Evolutionary conservation across 2,329 filamentous ascomycete species (phyloP).

Genomic region (Trichoderma aggressivum): DNA sequence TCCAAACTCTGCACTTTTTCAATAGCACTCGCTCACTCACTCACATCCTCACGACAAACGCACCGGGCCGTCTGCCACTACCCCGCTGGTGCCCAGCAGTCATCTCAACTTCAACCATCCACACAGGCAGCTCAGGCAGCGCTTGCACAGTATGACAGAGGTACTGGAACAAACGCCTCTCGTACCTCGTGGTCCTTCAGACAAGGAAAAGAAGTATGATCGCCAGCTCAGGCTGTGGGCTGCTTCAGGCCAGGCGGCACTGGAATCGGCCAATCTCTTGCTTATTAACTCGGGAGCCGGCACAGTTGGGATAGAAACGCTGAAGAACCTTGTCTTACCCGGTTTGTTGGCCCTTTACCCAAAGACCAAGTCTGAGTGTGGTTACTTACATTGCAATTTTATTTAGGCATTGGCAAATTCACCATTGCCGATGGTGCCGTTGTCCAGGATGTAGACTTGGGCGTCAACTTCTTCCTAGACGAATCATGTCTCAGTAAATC

Average conservation of each 20-base stretch:
- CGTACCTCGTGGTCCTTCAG: constrained; percentile 49
- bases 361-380: background rate
- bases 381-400: background rate
- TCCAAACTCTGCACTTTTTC: background rate
- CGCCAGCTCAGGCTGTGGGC: constrained; percentile 94
- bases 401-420: constrained; percentile 76
- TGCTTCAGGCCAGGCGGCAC: constrained; percentile 80
- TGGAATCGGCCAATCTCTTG: constrained; percentile 89
- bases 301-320: constrained; percentile 80
- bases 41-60: background rate
- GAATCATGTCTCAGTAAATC: constrained; percentile 71
- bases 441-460: constrained; percentile 80
- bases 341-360: constrained; percentile 42
- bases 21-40: background rate
- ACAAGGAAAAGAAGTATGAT: constrained; percentile 79
- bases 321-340: constrained; percentile 96
- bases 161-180: constrained; percentile 32
- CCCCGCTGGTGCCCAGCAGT: background rate
- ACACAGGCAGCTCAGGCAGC: background rate
- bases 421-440: constrained; percentile 79
- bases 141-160: constrained; percentile 27
- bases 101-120: background rate
- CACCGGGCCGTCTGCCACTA: background rate
- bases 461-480: constrained; percentile 96
- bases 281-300: constrained; percentile 85